These are phyloP conservation scores for Albugo laibachii DNA, from an alignment of 352 stramenopile species.

Conservation along the genomic window DNA sequence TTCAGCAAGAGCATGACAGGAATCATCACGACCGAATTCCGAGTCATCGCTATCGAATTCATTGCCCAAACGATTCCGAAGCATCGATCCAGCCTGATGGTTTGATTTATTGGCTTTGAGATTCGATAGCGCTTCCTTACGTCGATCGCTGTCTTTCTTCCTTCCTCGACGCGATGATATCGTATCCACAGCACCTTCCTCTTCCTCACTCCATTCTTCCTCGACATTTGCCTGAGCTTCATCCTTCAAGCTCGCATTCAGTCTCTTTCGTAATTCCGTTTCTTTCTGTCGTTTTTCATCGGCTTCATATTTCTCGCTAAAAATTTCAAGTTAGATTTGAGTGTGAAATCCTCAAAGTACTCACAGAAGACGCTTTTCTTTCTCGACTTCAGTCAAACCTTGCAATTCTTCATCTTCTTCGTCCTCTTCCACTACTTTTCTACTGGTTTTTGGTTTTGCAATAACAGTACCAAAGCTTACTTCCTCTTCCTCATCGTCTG, in stretches of 20 bases:
- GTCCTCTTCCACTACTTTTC: constrained; percentile 1
- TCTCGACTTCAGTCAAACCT: constrained; percentile 70
- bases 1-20: constrained; percentile 20
- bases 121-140: neutral
- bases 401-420: constrained; percentile 11
- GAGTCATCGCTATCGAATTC: constrained; percentile 26
- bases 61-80: constrained; percentile 48
- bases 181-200: neutral
- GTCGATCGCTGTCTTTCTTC: neutral
- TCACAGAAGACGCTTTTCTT: constrained; percentile 63
- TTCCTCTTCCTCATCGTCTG: too few relatives aligned
- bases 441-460: neutral
- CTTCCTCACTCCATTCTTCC: neutral
- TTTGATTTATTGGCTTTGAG: constrained; percentile 1
- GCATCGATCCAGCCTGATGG: constrained; percentile 55
- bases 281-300: constrained; percentile 70
- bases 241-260: neutral
- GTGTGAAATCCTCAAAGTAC: constrained; percentile 2
- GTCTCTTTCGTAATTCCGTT: constrained; percentile 12
- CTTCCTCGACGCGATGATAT: neutral
- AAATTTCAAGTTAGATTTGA: neutral
- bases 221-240: neutral
- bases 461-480: too few relatives aligned
- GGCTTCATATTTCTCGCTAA: constrained; percentile 64
- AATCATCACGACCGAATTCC: constrained; percentile 8